Conservation (phyloP, 176 grass and related monocot genomes). For the Rhipidocladum racemiflorum region DNA sequence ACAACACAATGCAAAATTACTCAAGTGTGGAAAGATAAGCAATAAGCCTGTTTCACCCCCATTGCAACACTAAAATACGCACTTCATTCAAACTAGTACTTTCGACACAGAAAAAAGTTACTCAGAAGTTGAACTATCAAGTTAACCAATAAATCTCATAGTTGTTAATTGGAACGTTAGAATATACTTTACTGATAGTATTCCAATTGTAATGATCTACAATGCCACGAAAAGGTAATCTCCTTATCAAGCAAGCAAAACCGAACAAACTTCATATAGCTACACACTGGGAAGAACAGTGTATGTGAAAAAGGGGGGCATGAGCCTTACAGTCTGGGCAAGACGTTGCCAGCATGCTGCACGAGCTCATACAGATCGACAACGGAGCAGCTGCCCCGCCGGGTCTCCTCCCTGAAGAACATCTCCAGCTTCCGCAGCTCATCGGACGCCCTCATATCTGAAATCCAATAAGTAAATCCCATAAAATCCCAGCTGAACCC, state of each 20-base stretch:
- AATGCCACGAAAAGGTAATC: not conserved
- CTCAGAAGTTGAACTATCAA: not conserved
- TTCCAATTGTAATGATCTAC: not conserved
- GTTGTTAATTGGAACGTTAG: not conserved
- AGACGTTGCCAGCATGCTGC: constrained; percentile 89
- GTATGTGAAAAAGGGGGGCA: not conserved
- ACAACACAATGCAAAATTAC: not conserved
- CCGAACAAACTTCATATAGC: not conserved
- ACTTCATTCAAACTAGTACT: constrained; percentile 6
- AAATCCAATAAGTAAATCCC: constrained; percentile 5
- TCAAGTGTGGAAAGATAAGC: not conserved
- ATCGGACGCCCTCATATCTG: constrained; percentile 98
- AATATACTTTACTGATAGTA: not conserved
- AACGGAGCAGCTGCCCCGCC: constrained; percentile 72
- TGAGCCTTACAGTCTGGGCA: constrained; percentile 84
- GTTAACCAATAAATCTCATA: not conserved
- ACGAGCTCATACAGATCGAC: constrained; percentile 94
- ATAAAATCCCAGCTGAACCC: constrained; percentile 17
- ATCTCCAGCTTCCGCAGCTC: constrained; percentile 96
- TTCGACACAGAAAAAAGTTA: not conserved
- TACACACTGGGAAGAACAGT: not conserved
- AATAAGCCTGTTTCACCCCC: not conserved
- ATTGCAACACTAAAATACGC: not conserved
- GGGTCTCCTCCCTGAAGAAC: constrained; percentile 97
- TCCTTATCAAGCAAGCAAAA: not conserved